Conservation (phyloP, 176 grass and related monocot species). For the Neostapfia colusana region DNA sequence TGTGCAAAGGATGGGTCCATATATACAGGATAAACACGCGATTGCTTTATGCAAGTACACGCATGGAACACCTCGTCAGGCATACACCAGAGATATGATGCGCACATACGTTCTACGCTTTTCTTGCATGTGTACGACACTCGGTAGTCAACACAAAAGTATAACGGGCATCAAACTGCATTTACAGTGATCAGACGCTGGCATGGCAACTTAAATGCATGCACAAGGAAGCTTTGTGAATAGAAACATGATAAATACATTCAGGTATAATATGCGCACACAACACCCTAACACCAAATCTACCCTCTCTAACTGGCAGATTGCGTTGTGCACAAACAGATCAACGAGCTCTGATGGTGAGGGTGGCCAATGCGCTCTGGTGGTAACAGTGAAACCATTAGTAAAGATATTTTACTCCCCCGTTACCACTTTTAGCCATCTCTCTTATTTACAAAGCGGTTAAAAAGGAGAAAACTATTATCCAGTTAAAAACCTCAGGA, state of each 20-base stretch:
- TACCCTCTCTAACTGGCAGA: background rate
- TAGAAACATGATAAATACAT: background rate
- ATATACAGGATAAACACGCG: background rate
- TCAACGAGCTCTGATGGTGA: slow-evolving; percentile 8
- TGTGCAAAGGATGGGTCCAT: background rate
- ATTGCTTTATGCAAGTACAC: background rate
- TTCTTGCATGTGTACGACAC: background rate
- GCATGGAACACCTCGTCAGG: background rate
- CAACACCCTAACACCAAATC: background rate
- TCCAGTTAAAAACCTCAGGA: slow-evolving; percentile 27
- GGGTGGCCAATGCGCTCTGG: background rate
- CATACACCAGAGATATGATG: background rate
- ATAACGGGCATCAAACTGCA: background rate
- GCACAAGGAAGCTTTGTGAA: slow-evolving; percentile 1
- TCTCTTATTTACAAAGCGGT: background rate
- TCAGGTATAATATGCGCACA: slow-evolving; percentile 12
- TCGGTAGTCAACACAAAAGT: background rate
- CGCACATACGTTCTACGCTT: background rate
- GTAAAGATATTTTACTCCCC: background rate
- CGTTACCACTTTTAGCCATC: background rate
- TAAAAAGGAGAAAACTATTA: background rate
- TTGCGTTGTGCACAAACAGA: slow-evolving; percentile 15
- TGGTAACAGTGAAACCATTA: background rate
- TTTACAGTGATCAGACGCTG: background rate
- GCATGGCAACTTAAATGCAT: slow-evolving; percentile 14